Base-by-base conservation (phyloP, 2,329 filamentous ascomycete species). In the Fusarium anthophilum region DNA sequence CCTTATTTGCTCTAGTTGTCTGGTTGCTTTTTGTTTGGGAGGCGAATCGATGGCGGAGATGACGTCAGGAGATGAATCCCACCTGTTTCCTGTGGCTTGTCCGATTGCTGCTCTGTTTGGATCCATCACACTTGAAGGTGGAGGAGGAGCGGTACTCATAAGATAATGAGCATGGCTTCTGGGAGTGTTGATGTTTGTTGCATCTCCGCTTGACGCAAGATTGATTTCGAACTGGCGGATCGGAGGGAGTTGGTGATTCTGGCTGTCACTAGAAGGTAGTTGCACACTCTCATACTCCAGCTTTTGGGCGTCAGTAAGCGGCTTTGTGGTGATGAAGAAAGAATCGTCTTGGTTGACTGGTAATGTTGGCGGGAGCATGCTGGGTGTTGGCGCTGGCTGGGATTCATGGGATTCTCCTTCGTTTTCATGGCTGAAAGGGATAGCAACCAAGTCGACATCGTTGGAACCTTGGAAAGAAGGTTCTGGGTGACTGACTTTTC, bases 291-390 rank as follows among this genome's bases (percentile, higher is more conserved):
- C 71, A 55, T 85, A 85, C 50, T 84, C 76, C 62, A 78, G 69
- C 73, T 80, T 82, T 63, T 85, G 83, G 51, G 82, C 82, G 6
- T 81, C 77, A 5, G 82, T 83, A 48, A 85, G 69, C 4, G 77
- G 75, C 11, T 78, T 81, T 2, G 82, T 74, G 32, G 79, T 76
- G 41, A 86, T 77, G 61, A 81, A 79, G 62, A 84, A 79, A 11
- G 81, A 79, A 20, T 68, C 63, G n/a, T 81, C 76, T 45, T 71
- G 73, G 30, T 75, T 72, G 44, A 79, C 59, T 4, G 80, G 77
- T 32, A 79, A 60, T 4, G 78, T 80, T 20, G 79, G 78, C 18
- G 79, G 77, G 14, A 78, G 75, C 73, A 77, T 79, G 61, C 75
- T 78, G 12, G 73, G 76, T n/a, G 70, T 70, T 28, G 64, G 62